Percentiles rank a stretch among this genome's conserved stretches.
Evolutionary conservation across 73 alveolate species (phyloP).

Genomic region (Symbiodinium pilosum): DNA sequence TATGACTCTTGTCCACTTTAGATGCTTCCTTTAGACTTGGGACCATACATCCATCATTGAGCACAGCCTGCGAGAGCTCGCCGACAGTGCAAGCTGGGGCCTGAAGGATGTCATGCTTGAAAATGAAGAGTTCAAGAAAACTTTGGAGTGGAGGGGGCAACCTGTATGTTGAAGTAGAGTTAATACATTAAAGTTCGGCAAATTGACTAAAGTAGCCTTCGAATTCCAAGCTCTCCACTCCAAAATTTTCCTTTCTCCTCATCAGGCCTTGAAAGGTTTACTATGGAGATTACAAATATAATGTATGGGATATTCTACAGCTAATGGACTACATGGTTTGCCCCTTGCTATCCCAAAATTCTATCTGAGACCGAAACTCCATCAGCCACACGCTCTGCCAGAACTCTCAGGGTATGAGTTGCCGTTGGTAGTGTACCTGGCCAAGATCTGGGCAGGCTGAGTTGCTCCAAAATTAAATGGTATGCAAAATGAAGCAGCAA

Average conservation of each 20-base stretch:
- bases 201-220: too few species aligned
- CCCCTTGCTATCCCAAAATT: not conserved
- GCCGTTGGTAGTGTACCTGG: not conserved
- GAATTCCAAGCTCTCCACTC: too few species aligned
- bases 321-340: not conserved
- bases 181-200: not conserved
- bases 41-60: not conserved
- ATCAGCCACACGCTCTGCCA: not conserved
- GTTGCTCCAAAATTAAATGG: not conserved
- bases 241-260: too few species aligned
- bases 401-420: not conserved
- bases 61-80: not conserved
- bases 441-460: not conserved
- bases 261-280: not conserved
- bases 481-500: not conserved
- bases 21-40: not conserved
- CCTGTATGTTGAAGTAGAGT: not conserved
- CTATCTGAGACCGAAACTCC: not conserved
- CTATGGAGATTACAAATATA: too few species aligned
- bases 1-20: not conserved
- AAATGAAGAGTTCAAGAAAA: not conserved
- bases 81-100: not conserved
- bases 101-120: not conserved
- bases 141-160: not conserved
- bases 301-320: too few species aligned